Evolutionary conservation across 73 alveolate genomes (phyloP).

Genomic region (Paramecium sexaurelia): DNA sequence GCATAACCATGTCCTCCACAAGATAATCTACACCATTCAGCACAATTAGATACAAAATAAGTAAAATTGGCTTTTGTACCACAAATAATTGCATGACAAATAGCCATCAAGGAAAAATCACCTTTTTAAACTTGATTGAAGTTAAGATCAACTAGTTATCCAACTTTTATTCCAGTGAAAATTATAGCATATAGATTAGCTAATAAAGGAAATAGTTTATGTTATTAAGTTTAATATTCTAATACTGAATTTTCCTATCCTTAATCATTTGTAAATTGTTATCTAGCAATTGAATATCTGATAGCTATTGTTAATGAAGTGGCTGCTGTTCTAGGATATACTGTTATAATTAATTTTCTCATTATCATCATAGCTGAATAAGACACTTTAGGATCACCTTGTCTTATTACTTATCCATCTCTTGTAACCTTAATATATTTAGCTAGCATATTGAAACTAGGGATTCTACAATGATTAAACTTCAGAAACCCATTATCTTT

Average conservation of each 20-base stretch:
- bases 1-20: not conserved
- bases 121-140: not conserved
- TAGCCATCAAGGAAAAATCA: slow-evolving; percentile 21
- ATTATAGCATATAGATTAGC: slow-evolving; percentile 52
- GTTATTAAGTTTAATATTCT: slow-evolving; percentile 64
- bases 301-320: slow-evolving; percentile 54
- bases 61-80: not conserved
- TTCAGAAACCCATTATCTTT: slow-evolving; percentile 63
- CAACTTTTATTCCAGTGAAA: not conserved
- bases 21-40: not conserved
- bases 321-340: slow-evolving; percentile 40
- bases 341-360: slow-evolving; percentile 14
- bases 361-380: slow-evolving; percentile 67
- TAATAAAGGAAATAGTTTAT: slow-evolving; percentile 63
- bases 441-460: slow-evolving; percentile 53
- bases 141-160: not conserved
- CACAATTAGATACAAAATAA: not conserved
- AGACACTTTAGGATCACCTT: slow-evolving; percentile 60
- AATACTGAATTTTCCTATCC: slow-evolving; percentile 56
- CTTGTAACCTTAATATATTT: slow-evolving; percentile 35
- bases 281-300: slow-evolving; percentile 56
- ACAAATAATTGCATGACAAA: slow-evolving; percentile 46
- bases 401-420: slow-evolving; percentile 49
- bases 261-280: slow-evolving; percentile 58
- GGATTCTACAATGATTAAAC: slow-evolving; percentile 61